Evolutionary conservation across 768 basidiomycete species (phyloP), one percentile per base, ranked within the genome.

Genomic region (Hortiboletus flavorubellus): DNA sequence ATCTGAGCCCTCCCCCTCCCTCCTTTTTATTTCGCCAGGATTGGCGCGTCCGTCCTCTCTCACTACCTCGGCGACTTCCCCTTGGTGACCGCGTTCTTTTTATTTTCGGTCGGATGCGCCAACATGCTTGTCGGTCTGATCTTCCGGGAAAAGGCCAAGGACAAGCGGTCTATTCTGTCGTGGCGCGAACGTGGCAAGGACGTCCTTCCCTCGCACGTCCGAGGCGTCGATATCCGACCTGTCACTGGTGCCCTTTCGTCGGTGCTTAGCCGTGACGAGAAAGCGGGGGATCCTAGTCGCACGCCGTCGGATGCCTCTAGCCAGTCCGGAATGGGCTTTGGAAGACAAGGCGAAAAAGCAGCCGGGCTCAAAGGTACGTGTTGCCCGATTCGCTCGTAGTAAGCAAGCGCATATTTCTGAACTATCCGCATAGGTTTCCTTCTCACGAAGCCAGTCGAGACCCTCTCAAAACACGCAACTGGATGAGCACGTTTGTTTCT

Each of bases 11-110:
- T 6, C 21, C 26, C 26, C 26, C 26, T 3, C 26, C 26, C 21
- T 21, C 21, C 21, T 21, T 18, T 12, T 14, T 23, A 16, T 49
- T 33, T 46, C 26, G 7, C 15, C 40, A 86, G 85, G 9, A 80
- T 87, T 59, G 84, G 85, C 4, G 85, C 86, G 0, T 80, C 84
- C 51, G 79, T 87, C 51, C 83, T 89, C 57, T 86, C 86, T 2
- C 87, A 90, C 75, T 79, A 86, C 63, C 90, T 93, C 55, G 83
- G 89, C 58, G 82, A 81, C 64, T 93, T 95, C 70, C 83, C 92
- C 2, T 86, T 94, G 61, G 92, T 93, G 57, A 80, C 92, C 2
- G 89, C 87, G 30, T 93, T 91, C 78, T 81, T 93, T 74, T 76
- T 93, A 60, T 93, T 93, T 71, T 80, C 88, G 55, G 64, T 93